These are phyloP conservation scores for Penicillium salamii DNA, from an alignment of 495 filamentous ascomycete genomes.

Conservation along the genomic window DNA sequence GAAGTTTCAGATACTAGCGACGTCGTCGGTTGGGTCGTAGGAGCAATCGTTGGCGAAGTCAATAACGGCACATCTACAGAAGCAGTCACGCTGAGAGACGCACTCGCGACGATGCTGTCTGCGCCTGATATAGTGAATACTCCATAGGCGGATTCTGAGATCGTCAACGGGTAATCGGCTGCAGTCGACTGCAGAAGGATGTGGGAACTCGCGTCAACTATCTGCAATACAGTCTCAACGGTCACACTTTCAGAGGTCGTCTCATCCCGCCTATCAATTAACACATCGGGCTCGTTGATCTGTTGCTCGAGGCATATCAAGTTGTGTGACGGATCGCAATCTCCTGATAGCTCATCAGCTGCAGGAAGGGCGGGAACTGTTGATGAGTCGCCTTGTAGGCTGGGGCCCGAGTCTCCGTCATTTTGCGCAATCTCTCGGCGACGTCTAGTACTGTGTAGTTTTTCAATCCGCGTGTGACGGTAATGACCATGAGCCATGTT, in stretches of 20 bases:
- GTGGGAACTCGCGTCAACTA: constrained; percentile 21
- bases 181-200: constrained; percentile 15
- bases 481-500: constrained; percentile 24
- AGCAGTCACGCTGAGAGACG: not conserved
- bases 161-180: constrained; percentile 17
- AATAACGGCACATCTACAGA: not conserved
- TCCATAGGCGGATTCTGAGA: constrained; percentile 12
- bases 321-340: constrained; percentile 13
- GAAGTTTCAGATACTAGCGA: not conserved
- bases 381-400: not conserved
- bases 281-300: not conserved
- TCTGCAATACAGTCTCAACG: constrained; percentile 18
- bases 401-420: constrained; percentile 1
- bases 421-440: constrained; percentile 8
- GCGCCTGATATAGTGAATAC: constrained; percentile 9
- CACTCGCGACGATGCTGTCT: not conserved
- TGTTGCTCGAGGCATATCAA: constrained; percentile 8
- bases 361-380: not conserved
- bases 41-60: constrained; percentile 2
- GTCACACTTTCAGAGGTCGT: constrained; percentile 4
- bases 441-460: constrained; percentile 14
- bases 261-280: constrained; percentile 17
- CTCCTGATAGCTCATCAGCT: constrained; percentile 2
- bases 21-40: not conserved
- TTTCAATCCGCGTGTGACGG: constrained; percentile 20